Base-by-base conservation (phyloP, 495 filamentous ascomycete species). In the Barbatosphaeria neglecta region DNA sequence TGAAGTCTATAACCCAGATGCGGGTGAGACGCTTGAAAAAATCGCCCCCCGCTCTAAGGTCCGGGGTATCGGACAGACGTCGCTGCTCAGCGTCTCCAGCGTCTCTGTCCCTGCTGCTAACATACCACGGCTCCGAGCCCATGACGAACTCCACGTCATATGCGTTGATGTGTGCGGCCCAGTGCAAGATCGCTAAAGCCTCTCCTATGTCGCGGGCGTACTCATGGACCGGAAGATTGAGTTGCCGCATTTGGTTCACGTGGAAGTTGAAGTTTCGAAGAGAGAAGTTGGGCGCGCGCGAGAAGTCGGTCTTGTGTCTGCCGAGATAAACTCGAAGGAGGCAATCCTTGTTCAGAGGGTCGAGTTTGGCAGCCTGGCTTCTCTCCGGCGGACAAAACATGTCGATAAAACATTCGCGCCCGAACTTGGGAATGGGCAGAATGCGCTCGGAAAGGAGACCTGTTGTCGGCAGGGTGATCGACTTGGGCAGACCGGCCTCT, bases 131-230 rank as follows among this genome's bases (percentile, higher is more conserved):
- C 15, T 31, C 27, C 9, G 9, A 43, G 22, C 54, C 52, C 16
- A 57, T 11, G 17, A 57, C 54, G 22, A 57, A 57, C 39, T 57
- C 50, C 0, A 57, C 48, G 27, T 54, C 54, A 2, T 46, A 28
- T 0, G 41, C 54, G 18, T 57, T 51, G 6, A 39, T 44, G 23
- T 37, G 49, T 1, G 54, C 54, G 0, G 17, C 48, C 54, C 51
- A 57, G 33, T 54, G 54, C 37, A 57, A 31, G 0, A 43, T 24
- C 1, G 48, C 51, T 25, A 57, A 41, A 3, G 44, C 37, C 6
- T 8, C 17, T 1, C 48, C 54, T 40, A 57, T 54, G 10, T 28
- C 37, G 10, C 33, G 4, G 11, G 51, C 45, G 1, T 51, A n/a
- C 7, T 7, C 35, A 23, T 42, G 45, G 16, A 44, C 22, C 16